Evolutionary conservation across 1,139 yeast species (phyloP).

Genomic region (Wickerhamomyces sp.): DNA sequence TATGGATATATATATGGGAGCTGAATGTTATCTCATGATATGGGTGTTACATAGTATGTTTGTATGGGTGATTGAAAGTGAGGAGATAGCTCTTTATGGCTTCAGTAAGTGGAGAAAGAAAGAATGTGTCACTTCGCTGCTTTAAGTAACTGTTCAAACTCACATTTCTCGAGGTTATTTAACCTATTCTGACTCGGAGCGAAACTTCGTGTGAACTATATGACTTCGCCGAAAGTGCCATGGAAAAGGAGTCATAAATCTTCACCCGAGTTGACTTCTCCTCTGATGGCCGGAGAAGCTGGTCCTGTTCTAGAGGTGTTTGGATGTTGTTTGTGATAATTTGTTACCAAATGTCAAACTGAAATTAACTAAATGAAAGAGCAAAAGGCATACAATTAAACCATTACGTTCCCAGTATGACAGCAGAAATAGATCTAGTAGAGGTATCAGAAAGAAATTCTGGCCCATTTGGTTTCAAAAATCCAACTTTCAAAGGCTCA

Average conservation of each 20-base stretch:
- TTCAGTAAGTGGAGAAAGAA: not conserved
- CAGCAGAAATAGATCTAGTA: conserved; percentile 1
- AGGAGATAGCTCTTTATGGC: not conserved
- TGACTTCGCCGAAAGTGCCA: not conserved
- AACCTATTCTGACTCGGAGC: not conserved
- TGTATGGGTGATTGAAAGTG: not conserved
- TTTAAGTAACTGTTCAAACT: not conserved
- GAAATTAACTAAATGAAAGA: not conserved
- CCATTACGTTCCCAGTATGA: not conserved
- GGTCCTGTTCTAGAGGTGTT: not conserved
- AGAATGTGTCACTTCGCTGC: not conserved
- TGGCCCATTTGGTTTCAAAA: conserved; percentile 42
- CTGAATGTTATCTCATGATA: no score
- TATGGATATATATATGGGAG: not conserved
- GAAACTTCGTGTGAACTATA: no score
- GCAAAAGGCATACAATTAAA: no score
- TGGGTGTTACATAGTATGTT: not conserved
- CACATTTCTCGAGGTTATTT: not conserved
- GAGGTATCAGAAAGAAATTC: conserved; percentile 18
- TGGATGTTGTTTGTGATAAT: not conserved
- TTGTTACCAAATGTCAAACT: not conserved
- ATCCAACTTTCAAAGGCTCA: conserved; percentile 44
- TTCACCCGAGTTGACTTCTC: not conserved
- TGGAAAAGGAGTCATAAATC: no score
- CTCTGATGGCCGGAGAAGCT: not conserved